phyloP scores from a whole-genome alignment of 192 early-diverging fungal species.

The Coemansia sp. region DNA sequence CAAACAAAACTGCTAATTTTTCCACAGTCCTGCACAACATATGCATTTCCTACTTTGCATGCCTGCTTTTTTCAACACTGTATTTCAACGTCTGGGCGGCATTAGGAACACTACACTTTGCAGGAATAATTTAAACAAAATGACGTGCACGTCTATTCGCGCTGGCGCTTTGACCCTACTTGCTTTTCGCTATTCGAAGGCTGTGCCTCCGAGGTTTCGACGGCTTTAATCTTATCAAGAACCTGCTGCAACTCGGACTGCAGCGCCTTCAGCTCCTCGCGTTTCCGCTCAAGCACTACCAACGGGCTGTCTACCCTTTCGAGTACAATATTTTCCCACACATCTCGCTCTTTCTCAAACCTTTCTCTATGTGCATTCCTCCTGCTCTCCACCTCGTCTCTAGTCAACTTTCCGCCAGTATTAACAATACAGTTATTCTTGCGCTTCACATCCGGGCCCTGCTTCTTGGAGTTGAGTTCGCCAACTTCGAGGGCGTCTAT shows the following conservation, averaged over 20 bases:
- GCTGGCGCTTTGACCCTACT: constrained; percentile 34
- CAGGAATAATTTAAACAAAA: too few species aligned
- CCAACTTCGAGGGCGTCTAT: constrained; percentile 86
- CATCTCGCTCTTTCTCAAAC: constrained; percentile 70
- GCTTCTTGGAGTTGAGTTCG: constrained; percentile 78
- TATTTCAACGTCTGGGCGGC: too few species aligned
- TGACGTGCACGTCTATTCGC: constrained; percentile 16
- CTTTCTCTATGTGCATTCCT: constrained; percentile 70
- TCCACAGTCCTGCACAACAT: too few species aligned
- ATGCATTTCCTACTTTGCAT: too few species aligned
- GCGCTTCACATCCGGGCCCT: constrained; percentile 78
- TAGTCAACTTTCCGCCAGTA: constrained; percentile 72
- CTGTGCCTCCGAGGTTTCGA: neutral
- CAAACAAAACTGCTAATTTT: too few species aligned
- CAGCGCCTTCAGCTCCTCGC: constrained; percentile 59
- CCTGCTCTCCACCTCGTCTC: constrained; percentile 71
- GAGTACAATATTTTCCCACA: constrained; percentile 70
- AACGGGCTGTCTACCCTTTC: constrained; percentile 67
- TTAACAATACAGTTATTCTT: constrained; percentile 97
- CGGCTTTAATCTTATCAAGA: constrained; percentile 52
- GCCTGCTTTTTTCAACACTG: too few species aligned
- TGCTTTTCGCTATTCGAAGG: neutral
- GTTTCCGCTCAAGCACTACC: constrained; percentile 61
- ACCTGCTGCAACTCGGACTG: constrained; percentile 60
- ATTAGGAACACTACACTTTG: too few species aligned